Base-by-base conservation (phyloP, 805 yeast genomes). In the Brettanomyces anomalus region DNA sequence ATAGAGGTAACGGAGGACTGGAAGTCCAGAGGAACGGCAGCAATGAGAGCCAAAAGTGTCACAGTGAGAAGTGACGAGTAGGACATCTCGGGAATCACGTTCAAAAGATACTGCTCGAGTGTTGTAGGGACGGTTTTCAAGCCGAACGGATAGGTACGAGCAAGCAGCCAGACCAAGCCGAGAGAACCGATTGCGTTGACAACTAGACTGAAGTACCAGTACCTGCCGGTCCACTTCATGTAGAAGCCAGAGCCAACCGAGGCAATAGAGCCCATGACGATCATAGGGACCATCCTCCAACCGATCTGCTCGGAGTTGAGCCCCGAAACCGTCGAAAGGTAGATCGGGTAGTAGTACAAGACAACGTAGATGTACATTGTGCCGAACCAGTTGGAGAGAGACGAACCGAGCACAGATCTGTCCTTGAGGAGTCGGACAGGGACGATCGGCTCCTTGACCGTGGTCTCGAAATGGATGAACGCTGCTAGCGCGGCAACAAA, bases 1-100 rank as follows among this genome's bases (percentile, higher is more conserved):
- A 79, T 74, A 3, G 85, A 76, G 0, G 85, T 79, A 1, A 81
- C 76, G 21, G 82, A 68, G 2, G 85, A 81, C 55, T 81, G 89
- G 50, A 70, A 72, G 44, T 78, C 75, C 33, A 68, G 59, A 2
- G 87, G 86, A 8, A 79, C 88, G 1, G 87, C 78, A 2, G 88
- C 83, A 48, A 82, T 80, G 64, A 81, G 70, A 1, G 87, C 76
- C 18, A 81, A 60, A 37, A 82, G 64, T 0, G 86, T 79, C 11
- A 80, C 76, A 0, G 88, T 81, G 49, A 82, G 67, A 59, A 80
- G 67, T 3, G 75, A 68, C 0, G 85, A 63, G 48, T 72, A 72
- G 1, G 82, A 80, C 44, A 74, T 54, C 2, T 81, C 77, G 3
- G 82, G 77, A 3, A 74, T 60, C 3, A 72, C 46, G 21, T 68